Evolutionary conservation across 23 red algal species (phyloP).

Genomic region (Agarophyton chilense): DNA sequence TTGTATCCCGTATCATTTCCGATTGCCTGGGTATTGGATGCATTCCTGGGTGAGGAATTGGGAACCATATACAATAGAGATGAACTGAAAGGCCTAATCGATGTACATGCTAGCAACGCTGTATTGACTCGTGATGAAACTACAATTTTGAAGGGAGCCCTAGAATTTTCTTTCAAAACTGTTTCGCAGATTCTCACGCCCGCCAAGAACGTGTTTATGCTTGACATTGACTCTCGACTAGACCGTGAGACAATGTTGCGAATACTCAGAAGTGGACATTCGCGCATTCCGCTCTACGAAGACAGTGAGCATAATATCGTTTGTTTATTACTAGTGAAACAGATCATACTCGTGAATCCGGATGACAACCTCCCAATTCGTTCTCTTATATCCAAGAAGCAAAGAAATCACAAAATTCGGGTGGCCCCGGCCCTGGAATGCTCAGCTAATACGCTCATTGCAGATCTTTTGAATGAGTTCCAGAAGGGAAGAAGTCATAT

Average conservation of each 20-base stretch:
- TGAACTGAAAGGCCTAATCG: constrained; percentile 85
- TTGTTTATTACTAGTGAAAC: constrained; percentile 88
- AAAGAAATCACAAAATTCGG: constrained; percentile 72
- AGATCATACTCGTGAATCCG: constrained; percentile 91
- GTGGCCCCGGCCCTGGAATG: constrained; percentile 71
- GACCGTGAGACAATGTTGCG: constrained; percentile 85
- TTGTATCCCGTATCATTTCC: constrained; percentile 86
- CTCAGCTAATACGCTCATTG: constrained; percentile 46
- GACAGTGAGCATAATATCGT: constrained; percentile 77
- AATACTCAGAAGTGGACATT: constrained; percentile 90
- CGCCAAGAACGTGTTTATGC: constrained; percentile 85
- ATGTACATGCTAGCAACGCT: constrained; percentile 70
- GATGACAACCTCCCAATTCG: constrained; percentile 89
- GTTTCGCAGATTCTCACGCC: constrained; percentile 86
- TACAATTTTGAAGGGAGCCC: constrained; percentile 82
- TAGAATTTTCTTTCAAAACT: constrained; percentile 90
- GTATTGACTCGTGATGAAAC: constrained; percentile 90
- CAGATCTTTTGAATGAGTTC: constrained; percentile 91
- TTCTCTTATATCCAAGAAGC: constrained; percentile 79
- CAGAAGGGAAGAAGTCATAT: constrained; percentile 91
- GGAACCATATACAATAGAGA: constrained; percentile 81
- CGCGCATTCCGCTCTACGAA: constrained; percentile 86
- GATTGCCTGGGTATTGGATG: constrained; percentile 79
- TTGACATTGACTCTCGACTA: constrained; percentile 80
- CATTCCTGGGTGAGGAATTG: constrained; percentile 82